Conservation (phyloP, 179 eudicot genomes). For the Patellifolia procumbens region DNA sequence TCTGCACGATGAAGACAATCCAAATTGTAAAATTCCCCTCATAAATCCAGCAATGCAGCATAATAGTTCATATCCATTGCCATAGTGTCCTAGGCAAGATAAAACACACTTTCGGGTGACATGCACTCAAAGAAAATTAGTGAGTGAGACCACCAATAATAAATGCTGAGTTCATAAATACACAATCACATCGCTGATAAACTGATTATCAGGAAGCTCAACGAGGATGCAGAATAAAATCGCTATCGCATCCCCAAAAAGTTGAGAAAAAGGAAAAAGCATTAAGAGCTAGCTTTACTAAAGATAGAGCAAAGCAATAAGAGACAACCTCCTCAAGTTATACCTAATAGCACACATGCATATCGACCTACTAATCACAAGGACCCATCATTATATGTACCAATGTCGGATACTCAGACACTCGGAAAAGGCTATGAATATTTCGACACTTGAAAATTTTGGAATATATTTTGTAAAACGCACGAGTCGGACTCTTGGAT, state of each 20-base stretch:
- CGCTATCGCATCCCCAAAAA: not conserved
- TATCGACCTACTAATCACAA: too few species aligned
- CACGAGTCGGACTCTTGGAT: too few species aligned
- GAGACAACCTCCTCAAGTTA: not conserved
- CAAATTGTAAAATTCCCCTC: not conserved
- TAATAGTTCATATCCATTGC: not conserved
- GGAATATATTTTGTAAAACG: too few species aligned
- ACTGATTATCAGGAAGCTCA: not conserved
- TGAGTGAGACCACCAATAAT: too few species aligned
- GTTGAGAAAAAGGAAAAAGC: not conserved
- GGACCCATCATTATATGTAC: too few species aligned
- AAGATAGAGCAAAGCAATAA: not conserved
- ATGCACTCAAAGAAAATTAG: not conserved
- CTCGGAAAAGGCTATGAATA: too few species aligned
- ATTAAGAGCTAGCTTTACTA: too few species aligned
- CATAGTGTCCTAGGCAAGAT: not conserved
- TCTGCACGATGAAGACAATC: slow-evolving; percentile 51
- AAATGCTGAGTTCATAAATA: too few species aligned
- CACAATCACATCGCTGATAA: not conserved
- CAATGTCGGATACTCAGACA: too few species aligned
- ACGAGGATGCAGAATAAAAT: not conserved
- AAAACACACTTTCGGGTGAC: not conserved
- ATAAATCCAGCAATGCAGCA: not conserved
- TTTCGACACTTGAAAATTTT: too few species aligned
- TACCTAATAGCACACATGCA: not conserved